phyloP scores from a whole-genome alignment of 1,284 basidiomycete species.

The Exobasidium rhododendri region DNA sequence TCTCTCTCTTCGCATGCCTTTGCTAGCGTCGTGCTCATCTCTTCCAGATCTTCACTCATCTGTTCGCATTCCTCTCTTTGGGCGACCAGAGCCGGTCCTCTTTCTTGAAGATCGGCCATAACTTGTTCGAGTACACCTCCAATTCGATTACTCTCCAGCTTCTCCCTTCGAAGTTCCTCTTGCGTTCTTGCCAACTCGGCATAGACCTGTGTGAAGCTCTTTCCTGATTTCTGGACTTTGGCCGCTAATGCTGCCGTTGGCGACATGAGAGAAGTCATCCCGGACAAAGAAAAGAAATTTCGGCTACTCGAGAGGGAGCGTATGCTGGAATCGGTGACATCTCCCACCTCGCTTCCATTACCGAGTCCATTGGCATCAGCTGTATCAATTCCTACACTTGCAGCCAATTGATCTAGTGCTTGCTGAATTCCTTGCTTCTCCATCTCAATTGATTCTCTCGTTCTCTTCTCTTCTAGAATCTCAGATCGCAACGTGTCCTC shows the following conservation, averaged over 20 bases:
- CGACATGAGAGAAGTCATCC: conserved; percentile 22
- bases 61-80: conserved; percentile 49
- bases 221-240: conserved; percentile 71
- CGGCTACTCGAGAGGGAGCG: conserved; percentile 9
- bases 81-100: conserved; percentile 45
- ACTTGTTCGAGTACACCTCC: conserved; percentile 43
- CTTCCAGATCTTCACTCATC: conserved; percentile 38
- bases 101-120: conserved; percentile 47
- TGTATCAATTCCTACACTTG: conserved; percentile 42
- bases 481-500: conserved; percentile 68
- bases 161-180: conserved; percentile 73
- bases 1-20: conserved; percentile 35
- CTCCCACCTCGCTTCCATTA: conserved; percentile 6
- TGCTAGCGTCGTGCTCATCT: conserved; percentile 28
- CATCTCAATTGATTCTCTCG: conserved; percentile 56
- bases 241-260: conserved; percentile 81
- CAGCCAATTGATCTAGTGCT: conserved; percentile 49
- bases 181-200: conserved; percentile 80
- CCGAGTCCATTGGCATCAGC: conserved; percentile 16
- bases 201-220: conserved; percentile 85
- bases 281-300: conserved; percentile 15
- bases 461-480: conserved; percentile 60
- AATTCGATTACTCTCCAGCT: conserved; percentile 51
- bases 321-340: conserved; percentile 19
- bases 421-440: conserved; percentile 50